Evolutionary conservation across 495 filamentous ascomycete species (phyloP).

Genomic region (Immersiella caudata): DNA sequence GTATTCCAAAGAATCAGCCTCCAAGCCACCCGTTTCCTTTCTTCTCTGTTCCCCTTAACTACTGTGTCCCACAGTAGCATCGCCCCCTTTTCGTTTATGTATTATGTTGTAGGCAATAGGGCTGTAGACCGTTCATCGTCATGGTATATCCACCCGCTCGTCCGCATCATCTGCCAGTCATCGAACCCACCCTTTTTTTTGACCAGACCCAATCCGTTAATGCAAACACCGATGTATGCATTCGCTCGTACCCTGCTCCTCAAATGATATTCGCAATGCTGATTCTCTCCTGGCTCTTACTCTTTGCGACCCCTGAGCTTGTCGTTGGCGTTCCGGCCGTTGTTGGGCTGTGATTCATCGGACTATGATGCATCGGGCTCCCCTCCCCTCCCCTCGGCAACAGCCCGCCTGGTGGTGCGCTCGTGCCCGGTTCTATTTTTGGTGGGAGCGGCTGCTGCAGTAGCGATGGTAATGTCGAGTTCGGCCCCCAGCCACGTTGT

Average conservation of each 20-base stretch:
- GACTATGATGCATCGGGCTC: constrained; percentile 9
- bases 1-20: not conserved
- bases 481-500: constrained; percentile 7
- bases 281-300: constrained; percentile 60
- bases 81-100: not conserved
- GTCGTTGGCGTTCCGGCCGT: constrained; percentile 24
- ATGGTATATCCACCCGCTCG: not conserved
- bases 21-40: not conserved
- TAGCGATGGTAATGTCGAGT: constrained; percentile 6
- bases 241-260: constrained; percentile 10
- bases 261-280: constrained; percentile 82
- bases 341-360: constrained; percentile 6
- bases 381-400: not conserved
- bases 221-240: not conserved
- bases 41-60: not conserved
- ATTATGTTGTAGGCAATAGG: not conserved
- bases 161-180: no score
- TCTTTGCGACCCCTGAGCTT: constrained; percentile 35
- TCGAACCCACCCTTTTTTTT: not conserved
- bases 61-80: not conserved
- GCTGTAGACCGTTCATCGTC: not conserved
- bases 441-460: constrained; percentile 12
- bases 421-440: not conserved
- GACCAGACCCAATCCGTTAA: not conserved
- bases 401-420: not conserved